Evolutionary conservation across 192 early-diverging fungal genomes (phyloP).

Genomic region (Piromyces sp.): DNA sequence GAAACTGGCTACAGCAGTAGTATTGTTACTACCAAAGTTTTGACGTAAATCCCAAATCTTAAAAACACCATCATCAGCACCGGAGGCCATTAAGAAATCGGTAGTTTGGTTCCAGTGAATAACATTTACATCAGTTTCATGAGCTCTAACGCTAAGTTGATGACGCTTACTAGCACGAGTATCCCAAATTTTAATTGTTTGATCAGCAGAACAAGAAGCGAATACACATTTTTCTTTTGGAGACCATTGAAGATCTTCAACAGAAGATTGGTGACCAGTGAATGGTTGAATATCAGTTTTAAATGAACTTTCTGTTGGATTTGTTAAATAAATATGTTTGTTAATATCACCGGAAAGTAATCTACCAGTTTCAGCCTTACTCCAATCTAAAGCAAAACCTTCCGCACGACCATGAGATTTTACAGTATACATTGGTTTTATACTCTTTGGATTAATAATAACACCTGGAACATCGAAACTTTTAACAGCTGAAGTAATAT

Average conservation of each 20-base stretch:
- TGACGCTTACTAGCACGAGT: slow-evolving; percentile 54
- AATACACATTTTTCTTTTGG: slow-evolving; percentile 77
- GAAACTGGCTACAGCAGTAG: slow-evolving; percentile 74
- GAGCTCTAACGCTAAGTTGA: slow-evolving; percentile 64
- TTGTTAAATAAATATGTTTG: slow-evolving; percentile 68
- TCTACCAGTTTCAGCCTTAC: slow-evolving; percentile 33
- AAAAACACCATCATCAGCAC: slow-evolving; percentile 81
- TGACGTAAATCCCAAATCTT: slow-evolving; percentile 88
- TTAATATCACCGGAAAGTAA: slow-evolving; percentile 75
- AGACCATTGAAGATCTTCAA: slow-evolving; percentile 97
- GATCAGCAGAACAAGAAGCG: slow-evolving; percentile 78
- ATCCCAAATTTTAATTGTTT: slow-evolving; percentile 91
- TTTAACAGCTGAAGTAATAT: slow-evolving; percentile 54
- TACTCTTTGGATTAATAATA: slow-evolving; percentile 25
- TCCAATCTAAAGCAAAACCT: slow-evolving; percentile 96
- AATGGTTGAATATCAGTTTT: slow-evolving; percentile 26
- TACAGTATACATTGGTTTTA: slow-evolving; percentile 60
- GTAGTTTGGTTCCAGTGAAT: slow-evolving; percentile 84
- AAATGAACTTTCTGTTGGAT: slow-evolving; percentile 24
- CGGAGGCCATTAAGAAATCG: slow-evolving; percentile 77
- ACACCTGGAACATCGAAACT: slow-evolving; percentile 69
- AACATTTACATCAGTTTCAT: slow-evolving; percentile 84
- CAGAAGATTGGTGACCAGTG: slow-evolving; percentile 62
- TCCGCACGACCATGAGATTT: slow-evolving; percentile 66
- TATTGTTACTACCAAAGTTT: slow-evolving; percentile 23